These are phyloP conservation scores for Funneliformis geosporum DNA, from an alignment of 192 early-diverging fungal genomes.

Conservation along the genomic window DNA sequence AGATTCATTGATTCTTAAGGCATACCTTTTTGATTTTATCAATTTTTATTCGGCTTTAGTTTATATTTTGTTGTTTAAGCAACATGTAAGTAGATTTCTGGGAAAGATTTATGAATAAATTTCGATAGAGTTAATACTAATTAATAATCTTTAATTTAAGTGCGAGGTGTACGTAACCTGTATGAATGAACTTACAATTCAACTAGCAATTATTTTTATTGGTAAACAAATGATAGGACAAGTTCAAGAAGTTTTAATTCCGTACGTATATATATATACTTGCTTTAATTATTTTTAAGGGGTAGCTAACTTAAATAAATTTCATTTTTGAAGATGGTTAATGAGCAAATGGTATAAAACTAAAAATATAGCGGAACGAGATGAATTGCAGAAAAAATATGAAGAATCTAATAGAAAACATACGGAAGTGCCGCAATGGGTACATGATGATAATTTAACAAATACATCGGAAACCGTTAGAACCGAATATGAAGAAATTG, in stretches of 20 bases:
- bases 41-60: slow-evolving; percentile 65
- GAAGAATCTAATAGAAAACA: background rate
- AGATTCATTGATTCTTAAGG: slow-evolving; percentile 59
- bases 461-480: background rate
- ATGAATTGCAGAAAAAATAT: background rate
- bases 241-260: slow-evolving; percentile 48
- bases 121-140: background rate
- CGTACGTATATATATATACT: slow-evolving; percentile 37
- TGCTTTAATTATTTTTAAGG: background rate
- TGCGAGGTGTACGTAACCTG: slow-evolving; percentile 31
- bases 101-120: background rate
- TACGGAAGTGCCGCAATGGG: slow-evolving; percentile 47
- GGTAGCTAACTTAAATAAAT: background rate
- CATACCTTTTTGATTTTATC: slow-evolving; percentile 61
- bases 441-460: slow-evolving; percentile 42
- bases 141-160: too few species aligned
- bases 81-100: background rate
- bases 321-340: background rate
- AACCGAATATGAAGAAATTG: slow-evolving; percentile 44
- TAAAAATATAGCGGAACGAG: background rate
- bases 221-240: slow-evolving; percentile 57
- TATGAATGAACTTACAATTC: slow-evolving; percentile 57
- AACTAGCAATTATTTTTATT: slow-evolving; percentile 63
- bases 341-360: background rate
- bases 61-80: slow-evolving; percentile 53